These are phyloP conservation scores for Mallotus nudiflorus DNA, from an alignment of 345 rosid genomes.

Conservation along the genomic window DNA sequence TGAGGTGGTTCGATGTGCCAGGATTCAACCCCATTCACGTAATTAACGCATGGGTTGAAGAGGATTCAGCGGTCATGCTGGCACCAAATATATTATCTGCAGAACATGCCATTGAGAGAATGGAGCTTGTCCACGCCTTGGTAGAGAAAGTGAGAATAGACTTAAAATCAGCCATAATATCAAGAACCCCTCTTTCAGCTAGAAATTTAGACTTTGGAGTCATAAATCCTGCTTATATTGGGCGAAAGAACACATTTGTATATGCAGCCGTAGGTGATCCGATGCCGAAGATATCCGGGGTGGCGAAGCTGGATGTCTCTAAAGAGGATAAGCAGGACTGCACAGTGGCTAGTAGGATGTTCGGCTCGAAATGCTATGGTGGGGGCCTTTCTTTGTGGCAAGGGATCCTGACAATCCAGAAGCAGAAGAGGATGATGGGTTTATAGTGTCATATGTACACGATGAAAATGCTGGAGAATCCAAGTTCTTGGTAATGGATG, in stretches of 20 bases:
- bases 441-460: conserved; percentile 48
- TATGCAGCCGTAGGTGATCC: conserved; percentile 59
- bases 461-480: conserved; percentile 54
- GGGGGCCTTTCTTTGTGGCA: conserved; percentile 66
- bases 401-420: conserved; percentile 41
- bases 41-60: conserved; percentile 66
- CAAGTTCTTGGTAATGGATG: conserved; percentile 60
- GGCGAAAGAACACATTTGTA: conserved; percentile 41
- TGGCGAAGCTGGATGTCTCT: conserved; percentile 50
- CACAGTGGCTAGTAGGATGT: conserved; percentile 45
- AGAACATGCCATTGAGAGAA: conserved; percentile 55
- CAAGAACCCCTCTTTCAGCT: conserved; percentile 46
- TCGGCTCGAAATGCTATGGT: conserved; percentile 46
- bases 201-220: conserved; percentile 59
- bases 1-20: conserved; percentile 61
- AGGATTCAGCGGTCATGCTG: conserved; percentile 44
- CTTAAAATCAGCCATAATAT: conserved; percentile 41
- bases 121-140: conserved; percentile 51
- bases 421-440: conserved; percentile 61
- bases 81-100: conserved; percentile 58
- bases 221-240: conserved; percentile 37
- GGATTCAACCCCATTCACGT: conserved; percentile 54
- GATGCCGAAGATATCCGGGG: conserved; percentile 53
- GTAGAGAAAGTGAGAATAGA: conserved; percentile 51
- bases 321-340: conserved; percentile 35